Evolutionary conservation across 768 basidiomycete genomes (phyloP), one percentile per base, ranked within the genome.

Genomic region (Clitopilus hobsonii): DNA sequence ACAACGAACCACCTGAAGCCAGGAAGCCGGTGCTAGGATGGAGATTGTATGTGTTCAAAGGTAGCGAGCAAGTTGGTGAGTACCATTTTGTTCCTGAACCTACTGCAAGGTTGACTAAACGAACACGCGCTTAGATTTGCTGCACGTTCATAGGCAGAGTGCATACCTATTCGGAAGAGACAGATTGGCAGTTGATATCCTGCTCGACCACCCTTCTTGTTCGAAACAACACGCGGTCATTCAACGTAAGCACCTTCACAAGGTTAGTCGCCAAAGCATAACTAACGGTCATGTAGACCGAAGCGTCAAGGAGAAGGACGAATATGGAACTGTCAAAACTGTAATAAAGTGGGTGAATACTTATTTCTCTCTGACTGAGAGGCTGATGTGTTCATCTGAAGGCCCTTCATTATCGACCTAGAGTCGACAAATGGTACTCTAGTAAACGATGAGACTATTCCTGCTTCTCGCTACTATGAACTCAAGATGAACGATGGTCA

Each of bases 181-280:
- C 64, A 83, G 83, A 24, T 75, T 89, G 20, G 93, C 97, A 25
- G 80, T 88, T 59, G 89, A 91, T 61, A 93, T 99, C 58, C 79
- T 89, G 14, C 74, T 98, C 38, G 94, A 97, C 56, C 97, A 99
- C 66, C 96, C 96, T 2, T 98, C 96, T 5, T 94, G 93, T 60
- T 98, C 97, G 0, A 99, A 99, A 66, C 97, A 99, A 66, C 97
- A 99, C 65, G 94, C 97, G 14, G 97, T 87, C 2, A 89, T 99
- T 27, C 97, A 99, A 72, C 94, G 89, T 89, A 65, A 24, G 85
- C 68, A 3, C 13, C n/a, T 11, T 36, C 4, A 11, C 10, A 4
- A 14, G 8, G 32, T 36, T 14, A n/a, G 10, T 10, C 2, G 10
- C 32, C n/a, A n/a, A n/a, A 36, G 2, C 32, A 14, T 4, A n/a